Evolutionary conservation across 2,329 filamentous ascomycete species (phyloP).

Genomic region (Onygenales sp.): DNA sequence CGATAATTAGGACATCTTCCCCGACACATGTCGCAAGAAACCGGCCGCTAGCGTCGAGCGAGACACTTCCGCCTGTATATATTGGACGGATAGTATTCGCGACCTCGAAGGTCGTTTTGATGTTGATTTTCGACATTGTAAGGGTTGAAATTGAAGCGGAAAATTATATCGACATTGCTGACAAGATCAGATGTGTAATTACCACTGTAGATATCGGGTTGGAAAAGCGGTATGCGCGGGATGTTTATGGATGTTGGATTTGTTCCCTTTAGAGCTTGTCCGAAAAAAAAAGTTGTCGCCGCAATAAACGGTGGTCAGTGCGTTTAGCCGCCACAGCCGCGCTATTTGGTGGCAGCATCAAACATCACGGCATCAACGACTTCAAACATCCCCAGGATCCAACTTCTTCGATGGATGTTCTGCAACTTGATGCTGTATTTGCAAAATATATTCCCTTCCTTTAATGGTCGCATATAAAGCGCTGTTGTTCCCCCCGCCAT

Average conservation of each 20-base stretch:
- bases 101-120: constrained; percentile 84
- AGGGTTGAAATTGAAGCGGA: neutral
- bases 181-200: neutral
- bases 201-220: neutral
- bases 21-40: constrained; percentile 83
- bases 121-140: constrained; percentile 42
- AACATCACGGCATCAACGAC: neutral
- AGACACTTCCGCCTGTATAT: constrained; percentile 82
- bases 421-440: neutral
- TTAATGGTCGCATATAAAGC: neutral
- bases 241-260: neutral
- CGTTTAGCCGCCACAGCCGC: constrained; percentile 14
- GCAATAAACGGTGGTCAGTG: constrained; percentile 24
- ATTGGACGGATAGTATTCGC: constrained; percentile 79
- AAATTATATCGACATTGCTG: neutral
- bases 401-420: neutral
- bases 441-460: neutral
- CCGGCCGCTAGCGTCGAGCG: constrained; percentile 69
- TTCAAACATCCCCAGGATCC: neutral
- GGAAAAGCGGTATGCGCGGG: neutral
- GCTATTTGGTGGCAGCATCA: neutral
- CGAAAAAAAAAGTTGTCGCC: constrained; percentile 10
- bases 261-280: neutral
- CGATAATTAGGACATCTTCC: constrained; percentile 81
- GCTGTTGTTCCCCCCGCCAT: constrained; percentile 1